These are phyloP conservation scores for Tuber magnatum DNA, from an alignment of 495 filamentous ascomycete species.

Conservation along the genomic window DNA sequence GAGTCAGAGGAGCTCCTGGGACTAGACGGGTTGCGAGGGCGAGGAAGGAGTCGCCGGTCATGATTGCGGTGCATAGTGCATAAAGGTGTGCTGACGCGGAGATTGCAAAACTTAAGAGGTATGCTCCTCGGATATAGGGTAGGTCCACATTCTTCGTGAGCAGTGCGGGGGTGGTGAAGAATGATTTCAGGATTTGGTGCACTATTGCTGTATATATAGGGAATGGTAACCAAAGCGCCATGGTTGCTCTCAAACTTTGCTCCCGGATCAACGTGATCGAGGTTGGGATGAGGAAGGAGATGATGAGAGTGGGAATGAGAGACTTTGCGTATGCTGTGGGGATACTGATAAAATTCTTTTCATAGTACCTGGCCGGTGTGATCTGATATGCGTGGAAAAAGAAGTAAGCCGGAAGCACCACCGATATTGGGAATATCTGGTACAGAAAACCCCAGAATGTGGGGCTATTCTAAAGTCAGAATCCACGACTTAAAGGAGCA, in stretches of 20 bases:
- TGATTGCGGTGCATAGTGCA: constrained; percentile 12
- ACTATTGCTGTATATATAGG: constrained; percentile 37
- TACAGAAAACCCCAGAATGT: constrained; percentile 38
- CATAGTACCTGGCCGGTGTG: constrained; percentile 33
- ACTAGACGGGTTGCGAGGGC: background rate
- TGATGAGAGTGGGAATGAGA: constrained; percentile 41
- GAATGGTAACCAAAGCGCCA: constrained; percentile 21
- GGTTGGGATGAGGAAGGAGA: constrained; percentile 42
- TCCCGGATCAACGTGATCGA: constrained; percentile 35
- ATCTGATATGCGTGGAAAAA: constrained; percentile 39
- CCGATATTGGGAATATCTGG: constrained; percentile 42
- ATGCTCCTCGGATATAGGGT: constrained; percentile 26
- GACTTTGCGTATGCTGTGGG: constrained; percentile 35
- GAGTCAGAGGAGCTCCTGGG: background rate
- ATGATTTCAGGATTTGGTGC: constrained; percentile 36
- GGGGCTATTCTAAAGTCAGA: constrained; percentile 24
- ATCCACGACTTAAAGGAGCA: background rate
- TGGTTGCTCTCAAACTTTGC: background rate
- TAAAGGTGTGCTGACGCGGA: constrained; percentile 25
- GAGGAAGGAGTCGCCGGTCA: constrained; percentile 1
- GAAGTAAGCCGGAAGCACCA: constrained; percentile 44
- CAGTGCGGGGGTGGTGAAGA: constrained; percentile 15
- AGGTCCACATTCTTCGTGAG: constrained; percentile 11
- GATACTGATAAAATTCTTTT: constrained; percentile 38
- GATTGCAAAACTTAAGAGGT: constrained; percentile 20